A percentile compares a stretch with the other conserved stretches of the same genome.
Evolutionary conservation across 73 alveolate genomes (phyloP).

Genomic region (Paramecium primaurelia): DNA sequence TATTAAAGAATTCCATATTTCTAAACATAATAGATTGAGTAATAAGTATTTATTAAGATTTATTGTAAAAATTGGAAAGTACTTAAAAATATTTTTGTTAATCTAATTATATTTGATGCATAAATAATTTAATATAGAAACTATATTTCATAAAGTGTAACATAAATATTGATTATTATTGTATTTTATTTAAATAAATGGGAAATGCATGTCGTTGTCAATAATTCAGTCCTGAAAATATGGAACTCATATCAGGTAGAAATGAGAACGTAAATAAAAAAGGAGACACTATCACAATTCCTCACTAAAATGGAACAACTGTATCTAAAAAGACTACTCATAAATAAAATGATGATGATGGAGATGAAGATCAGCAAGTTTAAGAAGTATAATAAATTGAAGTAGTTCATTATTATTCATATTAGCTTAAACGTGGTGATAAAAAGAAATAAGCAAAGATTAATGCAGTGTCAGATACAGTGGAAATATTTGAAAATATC

Average conservation of each 20-base stretch:
- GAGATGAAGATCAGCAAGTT: neutral
- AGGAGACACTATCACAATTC: neutral
- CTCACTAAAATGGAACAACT: neutral
- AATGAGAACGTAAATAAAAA: neutral
- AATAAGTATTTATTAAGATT: neutral
- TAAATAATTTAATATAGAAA: neutral
- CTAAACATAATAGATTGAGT: no score
- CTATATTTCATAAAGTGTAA: neutral
- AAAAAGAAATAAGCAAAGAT: conserved; percentile 37
- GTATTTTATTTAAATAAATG: neutral
- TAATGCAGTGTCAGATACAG: conserved; percentile 19
- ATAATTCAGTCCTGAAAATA: neutral
- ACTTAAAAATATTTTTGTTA: neutral
- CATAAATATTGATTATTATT: neutral
- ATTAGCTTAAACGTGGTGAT: neutral
- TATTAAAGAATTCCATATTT: no score
- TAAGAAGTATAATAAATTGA: neutral
- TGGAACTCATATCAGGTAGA: conserved; percentile 19
- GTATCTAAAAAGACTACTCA: neutral
- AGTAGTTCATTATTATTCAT: neutral
- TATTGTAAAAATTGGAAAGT: neutral
- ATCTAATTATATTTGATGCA: neutral
- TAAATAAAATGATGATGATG: neutral
- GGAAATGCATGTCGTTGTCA: conserved; percentile 44
- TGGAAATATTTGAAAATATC: conserved; percentile 11